Percentiles rank a stretch among this genome's conserved stretches.
Conservation (phyloP, 2,329 filamentous ascomycete genomes). For the Monilinia aucupariae region DNA sequence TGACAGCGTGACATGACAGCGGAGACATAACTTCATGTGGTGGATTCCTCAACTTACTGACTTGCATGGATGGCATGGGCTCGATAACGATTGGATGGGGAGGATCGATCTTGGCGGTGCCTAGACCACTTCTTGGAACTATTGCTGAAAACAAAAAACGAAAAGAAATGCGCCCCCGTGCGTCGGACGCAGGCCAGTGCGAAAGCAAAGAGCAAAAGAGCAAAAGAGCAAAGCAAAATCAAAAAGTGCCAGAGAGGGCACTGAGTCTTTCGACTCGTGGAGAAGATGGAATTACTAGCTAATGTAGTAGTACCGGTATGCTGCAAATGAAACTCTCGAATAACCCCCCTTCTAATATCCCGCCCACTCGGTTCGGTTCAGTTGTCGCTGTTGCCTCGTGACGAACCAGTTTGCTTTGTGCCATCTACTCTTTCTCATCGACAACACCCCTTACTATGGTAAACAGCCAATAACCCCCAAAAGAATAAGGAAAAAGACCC, state of each 20-base stretch:
- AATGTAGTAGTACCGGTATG: neutral
- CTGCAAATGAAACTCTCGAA: neutral
- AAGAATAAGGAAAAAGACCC: neutral
- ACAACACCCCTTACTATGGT: neutral
- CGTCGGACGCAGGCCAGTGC: neutral
- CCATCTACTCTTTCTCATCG: conserved; percentile 7
- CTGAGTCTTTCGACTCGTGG: conserved; percentile 12
- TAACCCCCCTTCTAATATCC: conserved; percentile 4
- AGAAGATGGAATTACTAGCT: conserved; percentile 12
- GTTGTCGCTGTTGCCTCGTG: conserved; percentile 8
- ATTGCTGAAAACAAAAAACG: too few species aligned
- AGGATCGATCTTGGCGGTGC: neutral
- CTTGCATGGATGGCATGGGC: neutral
- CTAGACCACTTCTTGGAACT: too few species aligned
- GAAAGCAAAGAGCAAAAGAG: neutral
- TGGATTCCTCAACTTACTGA: neutral
- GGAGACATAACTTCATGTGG: neutral
- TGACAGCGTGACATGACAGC: conserved; percentile 4
- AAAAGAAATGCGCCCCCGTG: too few species aligned
- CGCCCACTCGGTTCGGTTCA: neutral
- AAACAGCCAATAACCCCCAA: neutral
- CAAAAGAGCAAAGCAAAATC: neutral
- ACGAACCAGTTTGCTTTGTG: neutral
- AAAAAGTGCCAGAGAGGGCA: conserved; percentile 4
- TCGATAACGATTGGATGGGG: neutral